Evolutionary conservation across 2,329 filamentous ascomycete species (phyloP), one percentile per base, ranked within the genome.

Genomic region (Neoascochyta sp.): DNA sequence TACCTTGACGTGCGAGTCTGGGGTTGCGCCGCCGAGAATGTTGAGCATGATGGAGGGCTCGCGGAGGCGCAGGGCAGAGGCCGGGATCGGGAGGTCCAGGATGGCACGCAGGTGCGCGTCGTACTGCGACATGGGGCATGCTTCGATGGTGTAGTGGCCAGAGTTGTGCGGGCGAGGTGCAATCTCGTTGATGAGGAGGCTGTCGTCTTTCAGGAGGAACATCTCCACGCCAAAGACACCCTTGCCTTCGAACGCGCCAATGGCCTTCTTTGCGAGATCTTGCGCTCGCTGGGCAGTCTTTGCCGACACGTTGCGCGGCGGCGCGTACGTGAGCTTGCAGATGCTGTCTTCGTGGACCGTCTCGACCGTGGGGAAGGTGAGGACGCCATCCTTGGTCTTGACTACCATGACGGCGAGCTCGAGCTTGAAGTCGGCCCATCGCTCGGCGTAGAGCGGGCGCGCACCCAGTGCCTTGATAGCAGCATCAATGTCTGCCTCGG

Each of bases 151-250:
- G 65, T 89, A 90, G 65, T 96, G 92, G 1, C 92, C 92, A 0
- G 86, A 93, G 68, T 95, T 95, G 66, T 95, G 89, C 28, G 78
- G 76, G 21, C 86, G 74, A 9, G 86, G 86, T 0, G 86, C 86
- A 42, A 93, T 83, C 65, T 95, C 88, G 62, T 94, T 95, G 49
- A 95, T 75, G 35, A 93, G 66, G 2, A 95, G 72, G 2, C 69
- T 69, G 36, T 73, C 78, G 50, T 92, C 79, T 27, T 80, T 68
- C 8, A 89, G 75, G 3, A 96, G 66, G 65, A 98, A 98, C 80
- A 96, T 86, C 66, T 98, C 92, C 0, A 96, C 90, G 1, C 90
- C 92, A 63, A 95, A 98, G 17, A 95, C 86, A 43, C 92, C 92
- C 41, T 92, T 83, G 29, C 92, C 92, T 69, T 81, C 80, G 32